phyloP scores from a whole-genome alignment of 805 yeast species.

The Nakazawaea wickerhamii region DNA sequence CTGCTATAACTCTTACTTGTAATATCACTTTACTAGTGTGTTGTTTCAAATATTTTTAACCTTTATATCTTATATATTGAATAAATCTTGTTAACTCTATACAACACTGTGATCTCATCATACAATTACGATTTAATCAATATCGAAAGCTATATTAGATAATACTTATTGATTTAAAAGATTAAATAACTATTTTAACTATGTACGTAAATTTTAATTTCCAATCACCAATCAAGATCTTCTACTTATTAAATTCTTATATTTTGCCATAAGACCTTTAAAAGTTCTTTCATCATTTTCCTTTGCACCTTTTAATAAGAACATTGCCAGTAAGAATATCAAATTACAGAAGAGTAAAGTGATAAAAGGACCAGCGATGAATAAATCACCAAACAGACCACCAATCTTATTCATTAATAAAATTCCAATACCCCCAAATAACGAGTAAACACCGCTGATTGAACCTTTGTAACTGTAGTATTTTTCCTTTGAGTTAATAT shows the following conservation, averaged over 20 bases:
- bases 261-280: constrained; percentile 6
- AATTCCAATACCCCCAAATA: constrained; percentile 66
- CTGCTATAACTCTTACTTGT: too few species aligned
- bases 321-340: constrained; percentile 22
- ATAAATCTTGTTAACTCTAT: too few species aligned
- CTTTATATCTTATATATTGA: too few species aligned
- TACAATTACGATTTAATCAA: too few species aligned
- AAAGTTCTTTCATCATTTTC: constrained; percentile 18
- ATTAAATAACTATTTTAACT: too few species aligned
- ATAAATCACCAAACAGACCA: constrained; percentile 51
- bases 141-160: too few species aligned
- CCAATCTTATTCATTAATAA: constrained; percentile 55
- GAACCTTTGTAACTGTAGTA: constrained; percentile 50
- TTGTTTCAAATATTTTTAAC: too few species aligned
- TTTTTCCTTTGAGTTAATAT: constrained; percentile 35
- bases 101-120: too few species aligned
- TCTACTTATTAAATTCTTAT: neutral
- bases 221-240: neutral
- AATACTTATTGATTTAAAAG: too few species aligned
- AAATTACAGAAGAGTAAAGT: constrained; percentile 40
- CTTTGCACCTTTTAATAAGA: constrained; percentile 22
- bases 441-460: constrained; percentile 63
- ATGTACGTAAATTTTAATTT: too few species aligned
- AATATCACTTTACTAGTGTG: too few species aligned
- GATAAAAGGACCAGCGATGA: constrained; percentile 56